Evolutionary conservation across 352 stramenopile species (phyloP).

Genomic region (Labyrinthula sp.): DNA sequence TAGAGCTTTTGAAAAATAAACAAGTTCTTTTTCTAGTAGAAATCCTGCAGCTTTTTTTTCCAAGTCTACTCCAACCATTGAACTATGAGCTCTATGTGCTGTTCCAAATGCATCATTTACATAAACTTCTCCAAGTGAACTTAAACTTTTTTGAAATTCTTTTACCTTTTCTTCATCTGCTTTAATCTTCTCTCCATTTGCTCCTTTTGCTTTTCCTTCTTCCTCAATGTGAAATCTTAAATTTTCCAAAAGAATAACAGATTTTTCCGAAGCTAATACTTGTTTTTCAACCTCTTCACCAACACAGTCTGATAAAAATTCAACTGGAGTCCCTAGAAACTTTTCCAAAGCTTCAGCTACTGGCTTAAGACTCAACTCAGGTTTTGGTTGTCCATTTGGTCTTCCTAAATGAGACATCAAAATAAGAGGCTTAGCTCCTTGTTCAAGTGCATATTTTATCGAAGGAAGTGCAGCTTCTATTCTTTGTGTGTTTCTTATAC

Average conservation of each 20-base stretch:
- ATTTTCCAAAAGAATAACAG: constrained; percentile 94
- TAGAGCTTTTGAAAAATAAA: constrained; percentile 98
- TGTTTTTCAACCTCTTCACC: constrained; percentile 40
- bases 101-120: constrained; percentile 99
- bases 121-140: constrained; percentile 63
- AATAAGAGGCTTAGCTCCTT: constrained; percentile 75
- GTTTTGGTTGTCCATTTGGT: constrained; percentile 45
- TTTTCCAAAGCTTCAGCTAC: constrained; percentile 44
- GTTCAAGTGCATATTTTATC: constrained; percentile 51
- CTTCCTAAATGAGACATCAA: constrained; percentile 70
- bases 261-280: constrained; percentile 30
- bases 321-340: constrained; percentile 47
- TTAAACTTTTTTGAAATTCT: constrained; percentile 51
- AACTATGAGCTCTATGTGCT: constrained; percentile 90
- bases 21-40: constrained; percentile 95
- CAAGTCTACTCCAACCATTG: constrained; percentile 80
- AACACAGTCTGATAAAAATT: constrained; percentile 59
- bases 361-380: constrained; percentile 56
- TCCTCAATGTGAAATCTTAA: constrained; percentile 91
- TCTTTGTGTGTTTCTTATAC: constrained; percentile 88
- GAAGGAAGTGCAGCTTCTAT: constrained; percentile 86
- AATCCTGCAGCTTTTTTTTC: constrained; percentile 66
- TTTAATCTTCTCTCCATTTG: constrained; percentile 61
- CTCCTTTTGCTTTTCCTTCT: constrained; percentile 67
- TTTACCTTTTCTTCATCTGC: constrained; percentile 41